Evolutionary conservation across 2,329 filamentous ascomycete species (phyloP).

Genomic region (Diaporthe sp.): DNA sequence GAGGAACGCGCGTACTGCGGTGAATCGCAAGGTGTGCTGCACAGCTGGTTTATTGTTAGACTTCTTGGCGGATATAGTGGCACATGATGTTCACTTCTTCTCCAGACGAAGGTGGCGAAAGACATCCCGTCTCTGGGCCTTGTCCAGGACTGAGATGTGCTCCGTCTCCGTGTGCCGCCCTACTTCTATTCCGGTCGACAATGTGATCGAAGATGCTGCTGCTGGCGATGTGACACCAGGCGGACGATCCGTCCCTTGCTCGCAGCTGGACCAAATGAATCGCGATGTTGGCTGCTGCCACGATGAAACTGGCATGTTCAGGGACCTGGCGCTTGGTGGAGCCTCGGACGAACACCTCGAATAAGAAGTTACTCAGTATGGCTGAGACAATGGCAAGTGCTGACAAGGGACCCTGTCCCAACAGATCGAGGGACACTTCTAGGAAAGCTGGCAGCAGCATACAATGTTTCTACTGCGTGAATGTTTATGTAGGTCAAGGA

Average conservation of each 20-base stretch:
- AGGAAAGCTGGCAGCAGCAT: not conserved
- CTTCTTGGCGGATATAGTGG: conserved; percentile 1
- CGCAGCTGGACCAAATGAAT: not conserved
- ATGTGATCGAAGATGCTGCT: not conserved
- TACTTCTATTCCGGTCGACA: not conserved
- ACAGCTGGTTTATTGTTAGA: not conserved
- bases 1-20: conserved; percentile 17
- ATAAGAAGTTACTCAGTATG: not conserved
- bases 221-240: conserved; percentile 12
- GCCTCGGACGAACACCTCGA: conserved; percentile 23
- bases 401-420: not conserved
- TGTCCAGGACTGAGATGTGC: no score
- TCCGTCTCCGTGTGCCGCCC: not conserved
- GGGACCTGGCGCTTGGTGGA: conserved; percentile 1
- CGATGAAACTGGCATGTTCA: not conserved
- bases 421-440: not conserved
- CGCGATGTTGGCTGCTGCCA: conserved; percentile 9
- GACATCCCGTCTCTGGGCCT: not conserved
- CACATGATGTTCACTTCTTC: not conserved
- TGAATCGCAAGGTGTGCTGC: not conserved
- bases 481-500: not conserved
- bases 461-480: not conserved
- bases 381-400: not conserved
- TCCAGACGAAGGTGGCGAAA: not conserved
- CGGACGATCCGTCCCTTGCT: not conserved